Percentiles rank a stretch among this genome's conserved stretches.
Evolutionary conservation across 164 flowering plant species (phyloP).

Genomic region (Litsea cubeba): DNA sequence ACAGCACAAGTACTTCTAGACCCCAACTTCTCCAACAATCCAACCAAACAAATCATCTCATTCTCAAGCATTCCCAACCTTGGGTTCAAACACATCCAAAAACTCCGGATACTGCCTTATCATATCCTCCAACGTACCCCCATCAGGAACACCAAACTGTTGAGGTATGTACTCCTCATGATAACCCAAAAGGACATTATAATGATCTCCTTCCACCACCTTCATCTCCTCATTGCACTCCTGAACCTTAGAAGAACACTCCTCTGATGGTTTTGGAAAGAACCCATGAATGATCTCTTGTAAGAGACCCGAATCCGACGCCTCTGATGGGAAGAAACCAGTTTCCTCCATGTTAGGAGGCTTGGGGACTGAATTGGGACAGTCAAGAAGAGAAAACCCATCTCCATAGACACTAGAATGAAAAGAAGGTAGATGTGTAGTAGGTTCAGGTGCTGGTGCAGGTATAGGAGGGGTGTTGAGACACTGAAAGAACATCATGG

Average conservation of each 20-base stretch:
- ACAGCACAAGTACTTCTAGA: not conserved
- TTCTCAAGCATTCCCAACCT: constrained; percentile 35
- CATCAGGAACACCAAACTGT: constrained; percentile 1
- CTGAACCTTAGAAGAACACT: not conserved
- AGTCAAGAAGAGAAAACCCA: constrained; percentile 2
- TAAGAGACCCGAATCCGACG: constrained; percentile 57
- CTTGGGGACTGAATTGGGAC: not conserved
- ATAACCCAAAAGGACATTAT: not conserved
- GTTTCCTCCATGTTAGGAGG: constrained; percentile 6
- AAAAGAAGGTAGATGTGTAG: not conserved
- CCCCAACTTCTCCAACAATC: not conserved
- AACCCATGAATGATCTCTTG: constrained; percentile 61
- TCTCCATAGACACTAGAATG: not conserved
- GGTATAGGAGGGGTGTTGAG: constrained; percentile 17
- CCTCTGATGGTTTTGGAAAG: constrained; percentile 36
- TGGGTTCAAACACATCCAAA: constrained; percentile 32
- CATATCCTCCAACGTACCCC: constrained; percentile 30
- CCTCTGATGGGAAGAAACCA: constrained; percentile 45
- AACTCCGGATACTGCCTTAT: constrained; percentile 45
- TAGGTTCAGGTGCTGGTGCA: not conserved
- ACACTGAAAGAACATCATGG: constrained; percentile 16
- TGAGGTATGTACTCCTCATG: not conserved
- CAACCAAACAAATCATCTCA: too few relatives aligned
- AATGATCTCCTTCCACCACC: constrained; percentile 9
- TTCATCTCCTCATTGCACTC: constrained; percentile 1